phyloP scores from a whole-genome alignment of 805 yeast species.

The Cyberlindnera saturnus region DNA sequence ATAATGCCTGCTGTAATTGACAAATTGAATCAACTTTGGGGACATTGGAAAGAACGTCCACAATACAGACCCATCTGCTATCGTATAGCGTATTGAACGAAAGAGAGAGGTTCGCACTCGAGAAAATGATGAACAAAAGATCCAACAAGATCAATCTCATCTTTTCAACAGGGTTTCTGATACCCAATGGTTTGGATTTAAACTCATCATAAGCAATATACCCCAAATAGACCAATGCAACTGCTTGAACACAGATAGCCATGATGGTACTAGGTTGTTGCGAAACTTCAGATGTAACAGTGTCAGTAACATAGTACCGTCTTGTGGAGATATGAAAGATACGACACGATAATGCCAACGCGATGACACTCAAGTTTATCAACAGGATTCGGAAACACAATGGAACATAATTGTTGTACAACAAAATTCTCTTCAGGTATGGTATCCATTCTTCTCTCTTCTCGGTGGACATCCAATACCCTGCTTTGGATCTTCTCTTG shows the following conservation, averaged over 20 bases:
- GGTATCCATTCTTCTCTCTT: constrained; percentile 63
- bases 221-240: constrained; percentile 69
- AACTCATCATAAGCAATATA: constrained; percentile 90
- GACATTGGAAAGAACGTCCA: constrained; percentile 14
- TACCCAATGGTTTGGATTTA: constrained; percentile 84
- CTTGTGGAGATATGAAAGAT: constrained; percentile 39
- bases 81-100: constrained; percentile 82
- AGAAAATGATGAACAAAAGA: constrained; percentile 78
- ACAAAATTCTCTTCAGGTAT: constrained; percentile 48
- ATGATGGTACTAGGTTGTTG: constrained; percentile 89
- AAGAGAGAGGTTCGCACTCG: constrained; percentile 80
- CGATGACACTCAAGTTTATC: constrained; percentile 52
- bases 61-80: constrained; percentile 70
- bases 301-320: constrained; percentile 7
- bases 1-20: constrained; percentile 68
- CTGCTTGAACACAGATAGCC: constrained; percentile 81
- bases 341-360: constrained; percentile 66
- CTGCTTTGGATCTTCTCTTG: constrained; percentile 48
- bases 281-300: constrained; percentile 30
- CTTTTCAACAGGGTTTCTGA: constrained; percentile 80
- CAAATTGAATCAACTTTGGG: constrained; percentile 53
- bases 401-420: constrained; percentile 78
- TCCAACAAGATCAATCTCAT: constrained; percentile 78
- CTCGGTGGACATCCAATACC: constrained; percentile 63
- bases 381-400: constrained; percentile 61